Conservation (phyloP, 345 rosid species). For the Microcos paniculata region DNA sequence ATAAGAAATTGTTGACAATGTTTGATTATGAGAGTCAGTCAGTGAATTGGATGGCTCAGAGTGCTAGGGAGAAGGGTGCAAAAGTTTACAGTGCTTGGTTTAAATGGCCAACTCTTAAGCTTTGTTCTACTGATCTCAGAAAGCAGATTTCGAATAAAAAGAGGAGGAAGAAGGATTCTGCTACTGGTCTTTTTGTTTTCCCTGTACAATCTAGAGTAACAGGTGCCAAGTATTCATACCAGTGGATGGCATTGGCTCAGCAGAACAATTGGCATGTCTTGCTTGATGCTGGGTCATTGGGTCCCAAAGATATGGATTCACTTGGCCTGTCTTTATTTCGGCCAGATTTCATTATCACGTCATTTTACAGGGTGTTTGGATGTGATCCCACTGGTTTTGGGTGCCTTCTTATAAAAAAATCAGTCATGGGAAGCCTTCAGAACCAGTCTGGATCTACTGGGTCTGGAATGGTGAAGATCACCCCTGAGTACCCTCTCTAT, state of each 20-base stretch:
- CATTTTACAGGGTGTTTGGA: conserved; percentile 96
- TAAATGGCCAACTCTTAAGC: conserved; percentile 97
- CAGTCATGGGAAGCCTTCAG: conserved; percentile 93
- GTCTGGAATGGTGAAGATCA: conserved; percentile 96
- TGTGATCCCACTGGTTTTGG: conserved; percentile 98
- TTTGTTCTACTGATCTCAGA: conserved; percentile 90
- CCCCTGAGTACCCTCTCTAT: conserved; percentile 91
- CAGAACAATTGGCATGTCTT: conserved; percentile 98
- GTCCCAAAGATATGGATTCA: conserved; percentile 99
- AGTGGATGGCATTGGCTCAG: conserved; percentile 99
- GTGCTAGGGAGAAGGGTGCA: conserved; percentile 94
- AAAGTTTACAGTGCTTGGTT: conserved; percentile 90
- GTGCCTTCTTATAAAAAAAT: conserved; percentile 93
- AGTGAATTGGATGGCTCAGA: conserved; percentile 96
- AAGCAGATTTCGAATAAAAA: conserved; percentile 81
- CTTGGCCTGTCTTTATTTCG: conserved; percentile 96
- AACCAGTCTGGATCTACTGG: conserved; percentile 88
- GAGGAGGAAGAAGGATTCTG: conserved; percentile 89
- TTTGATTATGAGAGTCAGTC: conserved; percentile 98
- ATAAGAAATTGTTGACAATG: conserved; percentile 93
- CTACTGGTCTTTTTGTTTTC: conserved; percentile 87
- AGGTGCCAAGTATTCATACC: conserved; percentile 96
- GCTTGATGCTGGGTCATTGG: conserved; percentile 97
- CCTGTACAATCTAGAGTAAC: conserved; percentile 98
- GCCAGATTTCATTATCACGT: conserved; percentile 93